Conservation (phyloP, 108 stramenopile species). For the Skeletonema marinoi region DNA sequence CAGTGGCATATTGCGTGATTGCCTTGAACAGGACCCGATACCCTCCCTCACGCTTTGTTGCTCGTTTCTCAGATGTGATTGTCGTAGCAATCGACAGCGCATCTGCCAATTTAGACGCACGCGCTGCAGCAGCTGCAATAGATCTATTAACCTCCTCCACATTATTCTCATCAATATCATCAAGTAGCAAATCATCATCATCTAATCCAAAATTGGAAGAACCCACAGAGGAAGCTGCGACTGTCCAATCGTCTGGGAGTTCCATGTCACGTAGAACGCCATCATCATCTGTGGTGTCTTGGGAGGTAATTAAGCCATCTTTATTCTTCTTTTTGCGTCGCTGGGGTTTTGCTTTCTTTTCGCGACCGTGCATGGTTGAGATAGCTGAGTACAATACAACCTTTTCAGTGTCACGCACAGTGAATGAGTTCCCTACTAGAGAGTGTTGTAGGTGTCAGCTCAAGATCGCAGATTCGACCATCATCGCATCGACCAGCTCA, state of each 20-base stretch:
- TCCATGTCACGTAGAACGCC: slow-evolving; percentile 16
- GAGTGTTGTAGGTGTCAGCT: too few species aligned
- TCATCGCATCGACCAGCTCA: too few species aligned
- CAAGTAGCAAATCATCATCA: neutral
- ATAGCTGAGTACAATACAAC: neutral
- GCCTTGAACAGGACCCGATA: slow-evolving; percentile 62
- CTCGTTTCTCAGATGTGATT: slow-evolving; percentile 60
- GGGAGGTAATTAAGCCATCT: neutral
- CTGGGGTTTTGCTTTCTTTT: slow-evolving; percentile 22
- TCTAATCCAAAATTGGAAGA: neutral
- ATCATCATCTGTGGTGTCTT: slow-evolving; percentile 6
- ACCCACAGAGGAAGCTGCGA: slow-evolving; percentile 17
- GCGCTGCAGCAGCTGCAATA: slow-evolving; percentile 5
- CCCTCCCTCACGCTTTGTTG: slow-evolving; percentile 60
- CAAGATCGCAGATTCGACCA: too few species aligned
- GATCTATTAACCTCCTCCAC: slow-evolving; percentile 1
- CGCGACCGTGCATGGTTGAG: slow-evolving; percentile 24
- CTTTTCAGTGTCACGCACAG: too few species aligned
- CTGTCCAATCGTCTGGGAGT: slow-evolving; percentile 36
- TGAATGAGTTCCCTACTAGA: too few species aligned
- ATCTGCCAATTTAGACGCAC: slow-evolving; percentile 26
- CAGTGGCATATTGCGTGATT: slow-evolving; percentile 70
- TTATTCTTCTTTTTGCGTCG: slow-evolving; percentile 12
- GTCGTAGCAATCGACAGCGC: slow-evolving; percentile 36
- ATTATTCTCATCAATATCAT: slow-evolving; percentile 5